Base-by-base conservation (phyloP, 768 basidiomycete species). In the Glaciozyma martinii region DNA sequence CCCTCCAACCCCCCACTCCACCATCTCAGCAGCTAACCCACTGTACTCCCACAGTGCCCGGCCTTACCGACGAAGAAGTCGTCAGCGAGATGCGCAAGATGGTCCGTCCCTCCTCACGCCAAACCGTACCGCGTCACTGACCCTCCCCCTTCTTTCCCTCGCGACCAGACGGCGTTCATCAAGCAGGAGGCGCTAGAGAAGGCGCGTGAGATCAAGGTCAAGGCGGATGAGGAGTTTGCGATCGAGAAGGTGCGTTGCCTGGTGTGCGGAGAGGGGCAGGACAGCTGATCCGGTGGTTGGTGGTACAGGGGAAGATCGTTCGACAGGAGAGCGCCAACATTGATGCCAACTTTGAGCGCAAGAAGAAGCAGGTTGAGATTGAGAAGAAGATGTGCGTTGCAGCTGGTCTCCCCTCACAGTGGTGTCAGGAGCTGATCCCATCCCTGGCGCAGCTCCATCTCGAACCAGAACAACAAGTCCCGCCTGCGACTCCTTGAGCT, bases 11-110 rank as follows among this genome's bases (percentile, higher is more conserved):
- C 7, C 5, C 7, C n/a, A n/a, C 12, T 6, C 12, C 37, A 40
- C 5, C 37, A 40, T 8, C 12, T 12, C 37, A 40, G 37, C 37
- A 40, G 37, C 37, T 40, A 40, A 40, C 37, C 12, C n/a, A 2
- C 49, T 3, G 13, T n/a, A 6, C 13, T 27, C 25, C 12, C 49
- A 15, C 49, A 50, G 49, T 40, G 37, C 23, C 37, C 55, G 55
- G 33, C 23, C 55, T 56, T 21, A 56, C 33, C 30, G 94, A 98
- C 71, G 90, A 92, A 72, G 94, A 98, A 78, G 93, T 97, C 25
- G 81, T 91, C 73, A 88, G 80, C 74, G 94, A 98, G 82, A 90
- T 97, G 89, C 93, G 90, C 80, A 97, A 97, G 85, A 97, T 98
- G 94, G 94, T 92, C 62, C 60, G 82, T 76, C 43, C 62, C 37